Evolutionary conservation across 805 yeast genomes (phyloP).

Genomic region (Candida sanyiensis): DNA sequence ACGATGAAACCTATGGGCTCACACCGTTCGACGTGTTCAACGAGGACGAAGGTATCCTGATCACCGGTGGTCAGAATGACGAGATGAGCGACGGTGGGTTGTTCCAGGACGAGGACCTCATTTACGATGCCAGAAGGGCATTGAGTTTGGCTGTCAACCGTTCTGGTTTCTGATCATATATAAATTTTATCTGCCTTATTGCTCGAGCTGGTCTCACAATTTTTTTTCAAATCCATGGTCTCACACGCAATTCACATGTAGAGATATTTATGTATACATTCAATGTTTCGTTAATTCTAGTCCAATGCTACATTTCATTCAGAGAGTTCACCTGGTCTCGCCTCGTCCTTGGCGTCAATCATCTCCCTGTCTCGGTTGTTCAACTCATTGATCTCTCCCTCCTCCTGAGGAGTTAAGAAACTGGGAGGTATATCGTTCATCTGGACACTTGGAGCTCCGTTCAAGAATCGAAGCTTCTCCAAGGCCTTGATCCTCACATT

Average conservation of each 20-base stretch:
- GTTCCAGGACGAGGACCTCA: constrained; percentile 16
- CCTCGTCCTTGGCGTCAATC: constrained; percentile 32
- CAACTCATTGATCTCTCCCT: constrained; percentile 25
- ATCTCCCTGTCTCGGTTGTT: constrained; percentile 32
- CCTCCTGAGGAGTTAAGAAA: constrained; percentile 32
- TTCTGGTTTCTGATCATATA: too few relatives aligned
- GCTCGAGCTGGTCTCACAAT: too few relatives aligned
- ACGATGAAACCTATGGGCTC: not conserved
- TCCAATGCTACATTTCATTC: too few relatives aligned
- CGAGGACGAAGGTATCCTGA: constrained; percentile 5
- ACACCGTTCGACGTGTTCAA: constrained; percentile 6
- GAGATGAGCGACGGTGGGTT: constrained; percentile 1
- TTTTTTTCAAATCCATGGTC: too few relatives aligned
- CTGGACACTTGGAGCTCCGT: constrained; percentile 89
- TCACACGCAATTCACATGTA: too few relatives aligned
- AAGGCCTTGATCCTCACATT: constrained; percentile 65
- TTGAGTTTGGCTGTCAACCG: too few relatives aligned
- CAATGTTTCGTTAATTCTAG: too few relatives aligned
- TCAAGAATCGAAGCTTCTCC: constrained; percentile 73
- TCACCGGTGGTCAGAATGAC: constrained; percentile 10
- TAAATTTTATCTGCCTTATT: too few relatives aligned
- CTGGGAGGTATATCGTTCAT: constrained; percentile 84
- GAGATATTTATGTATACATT: too few relatives aligned
- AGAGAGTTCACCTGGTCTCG: constrained; percentile 31
- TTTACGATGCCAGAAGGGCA: constrained; percentile 27